phyloP scores from a whole-genome alignment of 73 alveolate species.

The Effrenium voratum region DNA sequence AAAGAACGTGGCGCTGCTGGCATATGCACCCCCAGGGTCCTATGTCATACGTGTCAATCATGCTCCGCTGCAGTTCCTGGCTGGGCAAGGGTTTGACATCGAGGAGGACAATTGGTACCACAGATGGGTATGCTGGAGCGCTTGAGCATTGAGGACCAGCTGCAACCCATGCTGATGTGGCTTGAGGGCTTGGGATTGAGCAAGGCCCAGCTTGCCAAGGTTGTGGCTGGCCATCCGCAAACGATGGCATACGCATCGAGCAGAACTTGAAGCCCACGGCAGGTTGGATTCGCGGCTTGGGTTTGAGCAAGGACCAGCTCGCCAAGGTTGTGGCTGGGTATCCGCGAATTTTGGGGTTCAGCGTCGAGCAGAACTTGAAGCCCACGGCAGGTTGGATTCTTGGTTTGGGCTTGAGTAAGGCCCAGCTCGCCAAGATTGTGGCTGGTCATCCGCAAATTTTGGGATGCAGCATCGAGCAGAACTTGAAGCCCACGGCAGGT shows the following conservation, averaged over 20 bases:
- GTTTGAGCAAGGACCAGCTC: neutral
- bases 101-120: neutral
- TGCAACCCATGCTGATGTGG: neutral
- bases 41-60: conserved; percentile 1
- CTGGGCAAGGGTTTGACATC: neutral
- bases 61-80: neutral
- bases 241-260: neutral
- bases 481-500: neutral
- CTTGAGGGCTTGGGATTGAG: neutral
- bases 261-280: conserved; percentile 9
- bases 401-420: neutral
- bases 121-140: neutral
- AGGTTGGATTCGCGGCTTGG: neutral
- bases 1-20: neutral
- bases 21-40: neutral
- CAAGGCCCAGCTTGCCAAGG: neutral
- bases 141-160: neutral
- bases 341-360: neutral
- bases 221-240: neutral
- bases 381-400: neutral
- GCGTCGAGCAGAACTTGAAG: conserved; percentile 1
- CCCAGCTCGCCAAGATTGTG: neutral
- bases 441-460: neutral
- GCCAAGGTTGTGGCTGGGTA: neutral
- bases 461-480: conserved; percentile 18